These are phyloP conservation scores for Wallacemonas sp. DNA, from an alignment of 208 protist species.

Conservation along the genomic window DNA sequence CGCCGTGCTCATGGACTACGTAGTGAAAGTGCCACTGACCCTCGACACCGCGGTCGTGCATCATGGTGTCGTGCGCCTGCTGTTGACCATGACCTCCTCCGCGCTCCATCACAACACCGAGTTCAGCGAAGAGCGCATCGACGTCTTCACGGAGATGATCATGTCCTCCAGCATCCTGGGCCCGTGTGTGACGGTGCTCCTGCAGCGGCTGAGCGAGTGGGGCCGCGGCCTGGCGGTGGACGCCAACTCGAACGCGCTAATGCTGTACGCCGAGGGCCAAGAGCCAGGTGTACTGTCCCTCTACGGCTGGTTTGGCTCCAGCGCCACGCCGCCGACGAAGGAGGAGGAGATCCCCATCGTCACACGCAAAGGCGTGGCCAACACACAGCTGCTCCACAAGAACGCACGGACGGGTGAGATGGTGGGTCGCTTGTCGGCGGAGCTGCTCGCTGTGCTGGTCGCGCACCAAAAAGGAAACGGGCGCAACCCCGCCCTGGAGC, in stretches of 20 bases:
- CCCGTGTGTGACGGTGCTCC: slow-evolving; percentile 39
- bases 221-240: slow-evolving; percentile 26
- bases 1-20: slow-evolving; percentile 43
- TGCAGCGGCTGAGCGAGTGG: slow-evolving; percentile 61
- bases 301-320: slow-evolving; percentile 34
- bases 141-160: slow-evolving; percentile 80
- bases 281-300: slow-evolving; percentile 31
- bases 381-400: slow-evolving; percentile 18
- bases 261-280: slow-evolving; percentile 47
- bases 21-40: slow-evolving; percentile 34
- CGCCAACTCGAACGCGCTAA: slow-evolving; percentile 9
- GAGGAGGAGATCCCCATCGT: slow-evolving; percentile 17
- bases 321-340: not conserved
- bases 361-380: slow-evolving; percentile 1
- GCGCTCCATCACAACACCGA: slow-evolving; percentile 71
- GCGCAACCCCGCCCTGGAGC: slow-evolving; percentile 56
- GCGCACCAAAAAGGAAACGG: slow-evolving; percentile 64
- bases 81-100: slow-evolving; percentile 78
- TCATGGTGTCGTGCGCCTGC: slow-evolving; percentile 46
- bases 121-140: slow-evolving; percentile 48
- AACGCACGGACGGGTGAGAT: slow-evolving; percentile 44
- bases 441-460: slow-evolving; percentile 67
- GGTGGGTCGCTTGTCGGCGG: slow-evolving; percentile 45
- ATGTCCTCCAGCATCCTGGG: slow-evolving; percentile 45
- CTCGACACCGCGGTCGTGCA: slow-evolving; percentile 49